Base-by-base conservation (phyloP, 148 eudicot species). In the Talinum fruticosum region DNA sequence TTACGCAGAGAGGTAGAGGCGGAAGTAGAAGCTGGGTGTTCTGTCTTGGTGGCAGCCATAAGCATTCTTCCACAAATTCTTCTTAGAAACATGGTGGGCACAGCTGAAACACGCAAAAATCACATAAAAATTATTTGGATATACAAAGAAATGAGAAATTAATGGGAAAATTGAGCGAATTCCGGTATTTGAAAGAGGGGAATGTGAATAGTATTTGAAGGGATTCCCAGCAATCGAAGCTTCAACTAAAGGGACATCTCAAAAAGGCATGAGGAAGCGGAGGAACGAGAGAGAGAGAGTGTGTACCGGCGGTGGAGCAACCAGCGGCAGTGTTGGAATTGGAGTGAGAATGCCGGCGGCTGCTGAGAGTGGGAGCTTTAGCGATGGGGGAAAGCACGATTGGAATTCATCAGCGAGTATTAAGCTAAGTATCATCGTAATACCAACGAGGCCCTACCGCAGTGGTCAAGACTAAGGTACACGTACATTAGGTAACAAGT, bases 21-120 rank as follows among this genome's bases (percentile, higher is more conserved):
- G 6, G 66, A 29, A 24, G 65, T 13, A 59, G 65, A 2, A 62
- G 66, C 19, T 51, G 57, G 57, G 66, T 62, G 66, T 62, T 62
- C 66, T 1, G 33, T 26, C 32, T 29, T 62, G 29, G 66, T 62
- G 2, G 66, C 66, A 0, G 66, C 66, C 66, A 14, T 28, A 7
- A 62, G 66, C 66, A 62, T 28, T 26, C 66, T 62, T 62, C 66
- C 66, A 28, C 66, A 62, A 62, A 62, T 28, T 29, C 66, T 62
- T 28, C 66, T 62, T n/a, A 62, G 29, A 62, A 62, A 62, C 66
- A 62, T 62, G 66, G 28, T 62, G 34, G 66, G 66, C 32, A 62
- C 32, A 2, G 13, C 66, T 62, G 30, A 62, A 62, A 62, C 33
- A 62, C 32, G 4, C 16, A 26, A 28, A 12, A 62, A 24, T n/a